Evolutionary conservation across 2,329 filamentous ascomycete genomes (phyloP).

Genomic region (Phyllosticta citriasiana): DNA sequence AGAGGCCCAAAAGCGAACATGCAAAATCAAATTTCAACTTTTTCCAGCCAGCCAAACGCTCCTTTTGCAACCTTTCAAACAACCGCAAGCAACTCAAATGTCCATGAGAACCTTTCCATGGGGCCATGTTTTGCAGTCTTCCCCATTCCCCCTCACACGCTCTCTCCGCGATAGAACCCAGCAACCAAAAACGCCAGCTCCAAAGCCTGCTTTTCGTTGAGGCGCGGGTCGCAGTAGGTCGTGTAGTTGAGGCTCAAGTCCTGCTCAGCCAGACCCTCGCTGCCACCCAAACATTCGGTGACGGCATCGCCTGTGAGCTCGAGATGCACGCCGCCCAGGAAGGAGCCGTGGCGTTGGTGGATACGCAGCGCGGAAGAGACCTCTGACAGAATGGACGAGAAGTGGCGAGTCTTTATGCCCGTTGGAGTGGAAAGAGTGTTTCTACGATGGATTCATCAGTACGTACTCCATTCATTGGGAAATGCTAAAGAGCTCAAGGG

Average conservation of each 20-base stretch:
- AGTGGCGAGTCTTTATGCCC: constrained; percentile 86
- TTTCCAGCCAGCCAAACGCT: no score
- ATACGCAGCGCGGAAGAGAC: constrained; percentile 73
- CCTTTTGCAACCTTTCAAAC: no score
- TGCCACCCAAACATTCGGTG: constrained; percentile 89
- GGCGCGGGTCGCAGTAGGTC: constrained; percentile 84
- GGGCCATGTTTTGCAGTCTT: no score
- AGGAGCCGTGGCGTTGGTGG: constrained; percentile 72
- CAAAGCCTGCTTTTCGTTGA: constrained; percentile 96
- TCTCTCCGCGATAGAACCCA: constrained; percentile 57
- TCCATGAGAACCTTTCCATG: no score
- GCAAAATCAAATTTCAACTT: not conserved
- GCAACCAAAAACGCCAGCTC: constrained; percentile 92
- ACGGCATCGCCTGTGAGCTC: constrained; percentile 94
- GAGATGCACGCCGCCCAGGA: constrained; percentile 87
- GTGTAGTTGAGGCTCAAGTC: constrained; percentile 88
- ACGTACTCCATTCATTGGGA: not conserved
- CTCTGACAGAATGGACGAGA: constrained; percentile 82
- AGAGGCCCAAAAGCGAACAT: not conserved
- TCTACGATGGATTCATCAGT: constrained; percentile 15
- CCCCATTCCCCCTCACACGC: not conserved
- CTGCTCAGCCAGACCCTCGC: constrained; percentile 75
- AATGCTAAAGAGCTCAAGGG: not conserved
- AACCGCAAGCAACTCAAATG: no score
- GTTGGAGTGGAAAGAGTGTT: constrained; percentile 56